Evolutionary conservation across 495 filamentous ascomycete genomes (phyloP), one percentile per base, ranked within the genome.

Genomic region (Trichocladium antarcticum): DNA sequence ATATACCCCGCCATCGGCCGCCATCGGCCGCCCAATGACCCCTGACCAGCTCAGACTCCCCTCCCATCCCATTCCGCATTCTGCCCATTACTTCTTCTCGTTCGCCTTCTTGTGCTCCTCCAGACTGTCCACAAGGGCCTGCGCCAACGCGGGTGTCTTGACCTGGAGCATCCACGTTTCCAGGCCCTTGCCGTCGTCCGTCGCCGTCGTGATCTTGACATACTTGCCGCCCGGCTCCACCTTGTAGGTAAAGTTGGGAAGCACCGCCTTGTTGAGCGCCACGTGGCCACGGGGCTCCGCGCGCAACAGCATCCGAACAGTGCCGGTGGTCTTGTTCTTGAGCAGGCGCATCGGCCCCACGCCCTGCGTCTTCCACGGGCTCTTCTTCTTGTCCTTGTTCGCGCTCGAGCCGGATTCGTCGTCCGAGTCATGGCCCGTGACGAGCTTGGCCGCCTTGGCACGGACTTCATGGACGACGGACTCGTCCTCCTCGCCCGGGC

Each of bases 401-500:
- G 67, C 58, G 20, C 56, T 51, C 16, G 51, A 48, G 37, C 54
- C 49, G 3, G 57, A 55, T 1, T 68, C 68, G 15, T 74, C 63
- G n/a, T 64, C 60, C 15, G 54, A 63, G 11, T 61, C 58, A 16
- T 57, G 51, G 7, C 56, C 59, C 12, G 61, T 52, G 16, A 67
- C 58, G 20, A 66, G 71, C 57, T 81, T 79, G 47, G 81, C 57
- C 8, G 73, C 82, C 57, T 81, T 83, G 32, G 77, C 76, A 37
- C 77, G 76, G 12, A 78, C 71, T 51, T 85, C 78, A 56, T 79
- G 74, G 5, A 84, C 54, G 17, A 79, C 66, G 27, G 73, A 68
- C 58, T 89, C 85, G 49, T 86, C 70, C 57, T 87, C 83, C 59
- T 88, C 84, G 7, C 82, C 84, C 37, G 77, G 76, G 20, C 80